Base-by-base conservation (phyloP, 2,329 filamentous ascomycete genomes). In the Diplodia scrobiculata region DNA sequence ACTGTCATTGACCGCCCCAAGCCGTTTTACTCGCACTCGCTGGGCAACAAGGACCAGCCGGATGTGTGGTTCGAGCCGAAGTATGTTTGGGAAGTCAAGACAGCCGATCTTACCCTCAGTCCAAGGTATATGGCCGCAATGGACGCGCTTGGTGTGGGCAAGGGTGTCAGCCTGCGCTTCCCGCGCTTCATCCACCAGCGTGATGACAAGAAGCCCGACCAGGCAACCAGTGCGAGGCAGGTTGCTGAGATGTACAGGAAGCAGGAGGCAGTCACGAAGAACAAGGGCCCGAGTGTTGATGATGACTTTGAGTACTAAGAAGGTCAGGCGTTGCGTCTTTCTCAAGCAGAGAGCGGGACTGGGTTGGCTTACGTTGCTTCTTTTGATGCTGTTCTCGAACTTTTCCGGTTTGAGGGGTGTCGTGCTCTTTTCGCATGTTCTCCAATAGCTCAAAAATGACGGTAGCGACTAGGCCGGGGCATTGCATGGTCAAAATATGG, bases 51-150 rank as follows among this genome's bases (percentile, higher is more conserved):
- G 79, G 92, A 98, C 76, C 95, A 99, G 77, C 95, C 95, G 1
- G 95, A 99, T 76, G 92, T 99, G 45, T 99, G 95, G 95, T 95
- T 99, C 76, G 95, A 99, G 82, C 91, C 95, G 14, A 87, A 88
- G 50, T 89, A 90, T 72, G 95, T 99, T 1, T 99, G 95, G 95
- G 95, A 99, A 79, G 93, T 99, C 71, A 96, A 94, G 82, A 96
- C 94, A 13, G 95, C 95, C 0, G 95, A 99, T 81, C 79, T 99
- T 72, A 98, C 95, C 1, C 84, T 99, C 25, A 94, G 90, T 71
- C 95, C 95, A 29, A 84, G 93, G 47, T 99, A 99, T 79, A 92
- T 93, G 79, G 95, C 95, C n/a, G 95, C 91, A 0, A 87, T 86
- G 54, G 88, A 89, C 71, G 91, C 96, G 75, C 88, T 93, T 6